These are phyloP conservation scores for Digitaria exilis DNA, from an alignment of 202 grass and related monocot species.

Conservation along the genomic window DNA sequence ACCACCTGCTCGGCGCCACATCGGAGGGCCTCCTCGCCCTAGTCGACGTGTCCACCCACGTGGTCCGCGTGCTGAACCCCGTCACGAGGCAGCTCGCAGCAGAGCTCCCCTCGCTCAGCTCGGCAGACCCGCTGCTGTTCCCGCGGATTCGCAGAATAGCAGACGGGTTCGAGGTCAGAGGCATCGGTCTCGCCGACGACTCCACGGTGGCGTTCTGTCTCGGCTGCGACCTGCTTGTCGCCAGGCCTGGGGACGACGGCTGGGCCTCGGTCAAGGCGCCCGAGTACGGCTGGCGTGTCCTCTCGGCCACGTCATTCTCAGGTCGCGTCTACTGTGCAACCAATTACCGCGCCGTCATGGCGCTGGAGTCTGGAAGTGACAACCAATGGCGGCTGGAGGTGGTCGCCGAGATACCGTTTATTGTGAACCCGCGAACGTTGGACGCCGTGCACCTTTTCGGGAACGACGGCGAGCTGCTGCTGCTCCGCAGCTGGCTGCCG, in stretches of 20 bases:
- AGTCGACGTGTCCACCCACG: not conserved
- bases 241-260: not conserved
- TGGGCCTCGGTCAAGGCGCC: not conserved
- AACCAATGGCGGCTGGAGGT: not conserved
- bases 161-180: not conserved
- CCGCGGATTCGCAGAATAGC: fast-evolving
- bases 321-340: not conserved
- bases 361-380: not conserved
- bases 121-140: not conserved
- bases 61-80: not conserved
- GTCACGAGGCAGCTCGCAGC: not conserved
- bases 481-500: not conserved
- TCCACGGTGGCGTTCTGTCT: not conserved
- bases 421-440: too few relatives aligned
- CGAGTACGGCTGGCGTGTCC: fast-evolving
- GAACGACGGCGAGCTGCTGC: not conserved
- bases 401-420: not conserved
- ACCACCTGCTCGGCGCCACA: not conserved
- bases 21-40: not conserved
- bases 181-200: not conserved
- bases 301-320: not conserved
- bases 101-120: not conserved
- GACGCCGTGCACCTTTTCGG: not conserved
- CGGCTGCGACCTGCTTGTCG: not conserved
- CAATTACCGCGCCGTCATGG: not conserved